Conservation (phyloP, 2,329 filamentous ascomycete genomes). For the Ceratocystis diversiconidia region DNA sequence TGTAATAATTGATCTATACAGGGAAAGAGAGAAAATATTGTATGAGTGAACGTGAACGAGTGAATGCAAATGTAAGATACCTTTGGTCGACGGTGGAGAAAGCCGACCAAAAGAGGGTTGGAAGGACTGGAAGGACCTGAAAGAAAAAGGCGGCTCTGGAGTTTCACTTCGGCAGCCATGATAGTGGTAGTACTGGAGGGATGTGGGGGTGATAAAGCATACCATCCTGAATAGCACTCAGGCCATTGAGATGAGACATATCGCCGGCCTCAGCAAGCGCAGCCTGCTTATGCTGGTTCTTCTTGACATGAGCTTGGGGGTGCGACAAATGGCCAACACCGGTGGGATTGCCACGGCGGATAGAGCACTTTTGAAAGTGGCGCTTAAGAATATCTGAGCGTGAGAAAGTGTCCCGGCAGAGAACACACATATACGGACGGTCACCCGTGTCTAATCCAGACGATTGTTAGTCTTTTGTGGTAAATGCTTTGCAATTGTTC, state of each 20-base stretch:
- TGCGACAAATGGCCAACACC: constrained; percentile 90
- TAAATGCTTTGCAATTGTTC: too few species aligned
- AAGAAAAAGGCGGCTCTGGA: constrained; percentile 40
- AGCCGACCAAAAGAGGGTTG: too few species aligned
- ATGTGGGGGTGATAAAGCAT: constrained; percentile 37
- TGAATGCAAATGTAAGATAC: constrained; percentile 25
- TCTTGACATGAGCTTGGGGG: constrained; percentile 78
- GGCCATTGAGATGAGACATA: constrained; percentile 45
- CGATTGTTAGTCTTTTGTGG: too few species aligned
- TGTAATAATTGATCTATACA: constrained; percentile 8
- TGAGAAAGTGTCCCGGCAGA: constrained; percentile 96
- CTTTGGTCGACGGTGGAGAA: constrained; percentile 37
- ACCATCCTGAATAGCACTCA: constrained; percentile 44
- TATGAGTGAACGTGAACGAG: constrained; percentile 24
- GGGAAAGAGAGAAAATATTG: background rate
- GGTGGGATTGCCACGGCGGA: constrained; percentile 87
- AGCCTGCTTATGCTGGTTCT: constrained; percentile 46
- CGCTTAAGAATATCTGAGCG: constrained; percentile 96
- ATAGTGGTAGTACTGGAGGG: constrained; percentile 26
- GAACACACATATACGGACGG: constrained; percentile 92
- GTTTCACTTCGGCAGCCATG: constrained; percentile 42
- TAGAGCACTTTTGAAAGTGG: constrained; percentile 98
- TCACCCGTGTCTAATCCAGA: constrained; percentile 69
- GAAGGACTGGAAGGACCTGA: too few species aligned
- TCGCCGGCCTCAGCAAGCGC: constrained; percentile 39